Evolutionary conservation across 768 basidiomycete species (phyloP), one percentile per base, ranked within the genome.

Genomic region (Calvatia gigantea): DNA sequence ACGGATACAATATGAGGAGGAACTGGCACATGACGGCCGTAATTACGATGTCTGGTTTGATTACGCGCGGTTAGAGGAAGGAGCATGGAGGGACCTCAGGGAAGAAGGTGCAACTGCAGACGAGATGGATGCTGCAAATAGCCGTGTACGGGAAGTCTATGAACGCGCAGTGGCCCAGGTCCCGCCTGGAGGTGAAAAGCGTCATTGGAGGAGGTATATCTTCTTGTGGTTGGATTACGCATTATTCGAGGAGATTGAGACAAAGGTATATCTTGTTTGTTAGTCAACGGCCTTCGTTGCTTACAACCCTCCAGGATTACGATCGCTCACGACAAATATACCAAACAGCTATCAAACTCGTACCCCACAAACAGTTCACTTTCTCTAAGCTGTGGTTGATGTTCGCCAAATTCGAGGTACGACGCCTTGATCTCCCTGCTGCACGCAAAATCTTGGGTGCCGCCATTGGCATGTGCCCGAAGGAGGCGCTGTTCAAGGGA

Each of bases 41-140:
- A 98, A 98, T 68, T 99, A 98, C 66, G 97, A 98, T 69, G 87
- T 89, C 0, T 99, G 97, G 97, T 98, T 99, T 66, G 97, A 98
- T 65, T 96, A 96, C 62, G 83, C 93, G 19, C 81, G 95, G 15
- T 68, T 99, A 31, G 97, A 98, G 67, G 97, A 98, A 70, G 90
- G 86, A 21, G 91, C 94, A 0, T 82, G 84, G 62, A 75, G 81
- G 31, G 86, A 92, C 57, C 75, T 92, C 23, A 82, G 75, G 61
- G 87, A 87, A 12, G 89, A 91, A 59, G 91, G 89, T 2, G 81
- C 80, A 4, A 85, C 87, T 1, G 72, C 76, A 6, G 88, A 89
- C 54, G 89, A 92, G 65, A 75, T 85, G 49, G 80, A 87, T 41
- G 74, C 77, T 19, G 81, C 86, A 1, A 63, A 76, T 1, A 77